Base-by-base conservation (phyloP, 108 stramenopile species). In the Fragilaria crotonensis region DNA sequence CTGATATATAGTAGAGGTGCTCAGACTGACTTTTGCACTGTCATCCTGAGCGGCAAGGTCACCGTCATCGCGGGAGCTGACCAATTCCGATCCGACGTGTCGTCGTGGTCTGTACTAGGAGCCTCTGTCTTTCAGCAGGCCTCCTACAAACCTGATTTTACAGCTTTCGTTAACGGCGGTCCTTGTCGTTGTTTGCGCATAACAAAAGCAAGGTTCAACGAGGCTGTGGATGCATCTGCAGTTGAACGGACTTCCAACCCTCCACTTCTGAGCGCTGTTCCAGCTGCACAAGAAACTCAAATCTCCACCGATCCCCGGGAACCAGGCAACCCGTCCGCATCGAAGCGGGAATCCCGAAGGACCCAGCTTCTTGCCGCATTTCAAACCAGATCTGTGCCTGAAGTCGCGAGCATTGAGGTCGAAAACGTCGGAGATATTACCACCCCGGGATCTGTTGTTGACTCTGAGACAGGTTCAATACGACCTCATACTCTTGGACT, bases 101-200 rank as follows among this genome's bases (percentile, higher is more conserved):
- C 90, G 11, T 78, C 88, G 2, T 95, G 95, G 95, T 77, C 84
- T 11, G 78, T 95, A 51, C 65, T 95, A 22, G 95, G 80, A 0
- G 63, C 72, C 20, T 57, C 61, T 22, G 85, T 89, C 18, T 70
- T 94, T 25, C 64, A 70, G 22, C 61, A 77, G 49, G 54, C 76
- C 7, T 31, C 46, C 0, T 94, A 80, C 51, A 48, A 53, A 33
- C 89, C 93, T 0, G 93, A 94, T 63, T 94, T 91, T 59, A 71
- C 83, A 19, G 89, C 93, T 18, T 90, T 75, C 83, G 93, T 90
- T 17, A 67, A 60, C 18, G 56, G 64, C 21, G 81, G 81, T 25
- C 84, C 84, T 9, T 88, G 86, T 54, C 68, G 88, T 31, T 88
- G 79, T 64, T 31, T 94, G 23, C 79, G 71, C 33, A 60, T 94